Evolutionary conservation across 2,329 filamentous ascomycete genomes (phyloP), one percentile per base, ranked within the genome.

Genomic region (Apiospora phragmitis): DNA sequence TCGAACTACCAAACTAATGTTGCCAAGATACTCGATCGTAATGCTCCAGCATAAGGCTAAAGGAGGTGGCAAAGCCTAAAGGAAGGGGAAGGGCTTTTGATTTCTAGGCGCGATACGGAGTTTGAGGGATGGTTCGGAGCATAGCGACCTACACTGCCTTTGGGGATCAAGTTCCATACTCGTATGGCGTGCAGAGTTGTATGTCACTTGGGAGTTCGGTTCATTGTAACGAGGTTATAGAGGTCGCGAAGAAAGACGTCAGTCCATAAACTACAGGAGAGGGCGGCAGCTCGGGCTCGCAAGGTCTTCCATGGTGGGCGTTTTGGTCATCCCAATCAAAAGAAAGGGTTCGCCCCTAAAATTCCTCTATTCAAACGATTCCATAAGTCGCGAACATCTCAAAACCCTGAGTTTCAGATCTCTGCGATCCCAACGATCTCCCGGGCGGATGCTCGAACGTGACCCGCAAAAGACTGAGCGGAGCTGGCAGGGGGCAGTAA

Each of bases 21-120:
- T 18, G 11, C 24, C 35, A 29, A 72, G 71, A 7, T 72, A 72
- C 49, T 72, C 71, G 21, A 65, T 72, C 42, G 69, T 72, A 9
- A 72, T 72, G 71, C 62, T 72, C 3, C 69, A 51, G 29, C 68
- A 69, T 24, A 62, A 69, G 5, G 55, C 51, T 11, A 69, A 45
- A n/a, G 68, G 68, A 18, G 68, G 68, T 24, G 42, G 41, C n/a
- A 69, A 69, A n/a, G 68, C 38, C 24, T 69, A 65, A 47, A 26
- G 38, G 38, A 26, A 18, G n/a, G 24, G 41, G 42, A 43, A 11
- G 65, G 7, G 8, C 38, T 29, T 42, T 67, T n/a, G n/a, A 4
- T 43, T 42, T 67, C n/a, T 43, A 45, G 42, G 26, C 11, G 55
- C 38, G 55, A 38, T 24, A 62, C 55, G 55, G 55, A 62, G 55